A percentile compares a stretch with the other conserved stretches of the same genome.
Conservation (phyloP, 768 basidiomycete genomes). For the Boletus rex-veris region DNA sequence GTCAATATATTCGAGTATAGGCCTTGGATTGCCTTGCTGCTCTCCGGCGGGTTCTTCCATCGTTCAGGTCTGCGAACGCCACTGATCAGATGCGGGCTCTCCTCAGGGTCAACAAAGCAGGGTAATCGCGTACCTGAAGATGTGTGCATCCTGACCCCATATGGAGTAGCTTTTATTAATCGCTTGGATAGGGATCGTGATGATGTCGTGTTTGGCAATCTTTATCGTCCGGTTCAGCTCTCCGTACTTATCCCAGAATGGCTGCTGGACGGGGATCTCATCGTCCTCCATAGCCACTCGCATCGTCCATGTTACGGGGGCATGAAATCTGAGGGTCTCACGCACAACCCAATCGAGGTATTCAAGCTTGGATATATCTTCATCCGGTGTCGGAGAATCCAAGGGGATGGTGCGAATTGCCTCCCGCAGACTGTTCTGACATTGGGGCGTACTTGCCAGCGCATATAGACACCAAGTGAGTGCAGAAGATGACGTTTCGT, state of each 20-base stretch:
- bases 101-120: conserved; percentile 21
- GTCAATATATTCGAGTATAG: conserved; percentile 53
- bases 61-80: conserved; percentile 46
- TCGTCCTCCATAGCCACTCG: conserved; percentile 48
- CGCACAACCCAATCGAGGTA: conserved; percentile 63
- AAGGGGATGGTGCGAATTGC: conserved; percentile 37
- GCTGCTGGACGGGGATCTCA: conserved; percentile 46
- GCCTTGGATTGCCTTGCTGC: conserved; percentile 43
- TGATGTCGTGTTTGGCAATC: conserved; percentile 48
- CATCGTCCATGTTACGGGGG: conserved; percentile 59
- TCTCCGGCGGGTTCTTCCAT: conserved; percentile 42
- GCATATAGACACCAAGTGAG: conserved; percentile 63
- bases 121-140: conserved; percentile 47
- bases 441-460: conserved; percentile 42
- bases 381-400: conserved; percentile 18
- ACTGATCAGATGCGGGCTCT: conserved; percentile 17
- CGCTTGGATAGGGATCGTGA: conserved; percentile 57
- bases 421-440: conserved; percentile 46
- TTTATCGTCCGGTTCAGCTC: conserved; percentile 32
- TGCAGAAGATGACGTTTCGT: conserved; percentile 59
- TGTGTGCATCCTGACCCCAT: conserved; percentile 66
- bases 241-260: conserved; percentile 34
- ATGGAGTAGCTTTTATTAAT: conserved; percentile 52
- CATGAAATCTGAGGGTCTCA: conserved; percentile 52
- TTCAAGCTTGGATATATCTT: conserved; percentile 38